These are phyloP conservation scores for Spergularia azorica DNA, from an alignment of 179 eudicot species.

Conservation along the genomic window DNA sequence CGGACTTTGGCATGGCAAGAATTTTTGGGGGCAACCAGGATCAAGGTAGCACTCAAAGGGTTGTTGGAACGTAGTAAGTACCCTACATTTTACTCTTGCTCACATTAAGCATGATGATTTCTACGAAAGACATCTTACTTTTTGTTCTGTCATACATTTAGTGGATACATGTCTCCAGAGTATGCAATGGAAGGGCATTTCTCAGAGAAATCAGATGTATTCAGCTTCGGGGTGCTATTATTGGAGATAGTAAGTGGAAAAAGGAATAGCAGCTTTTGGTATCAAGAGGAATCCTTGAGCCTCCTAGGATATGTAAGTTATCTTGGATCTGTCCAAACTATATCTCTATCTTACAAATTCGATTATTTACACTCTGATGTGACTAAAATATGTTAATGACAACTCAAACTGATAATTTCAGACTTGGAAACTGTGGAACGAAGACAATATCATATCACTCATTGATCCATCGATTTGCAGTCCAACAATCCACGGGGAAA, in stretches of 20 bases:
- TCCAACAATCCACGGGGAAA: slow-evolving; percentile 18
- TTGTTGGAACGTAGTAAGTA: slow-evolving; percentile 63
- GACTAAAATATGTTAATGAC: not conserved
- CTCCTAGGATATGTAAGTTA: slow-evolving; percentile 37
- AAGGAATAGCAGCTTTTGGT: slow-evolving; percentile 29
- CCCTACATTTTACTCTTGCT: slow-evolving; percentile 4
- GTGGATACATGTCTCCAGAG: slow-evolving; percentile 28
- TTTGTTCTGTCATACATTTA: not conserved
- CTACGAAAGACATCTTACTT: too few species aligned
- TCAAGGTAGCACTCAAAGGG: slow-evolving; percentile 44
- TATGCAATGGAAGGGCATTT: slow-evolving; percentile 39
- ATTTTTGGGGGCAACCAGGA: slow-evolving; percentile 47
- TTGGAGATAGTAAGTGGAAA: slow-evolving; percentile 35
- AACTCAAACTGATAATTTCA: slow-evolving; percentile 11
- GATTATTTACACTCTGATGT: not conserved
- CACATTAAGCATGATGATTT: not conserved
- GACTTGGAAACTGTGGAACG: slow-evolving; percentile 60
- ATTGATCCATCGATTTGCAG: slow-evolving; percentile 29
- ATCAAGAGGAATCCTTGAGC: slow-evolving; percentile 26
- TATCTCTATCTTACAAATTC: not conserved
- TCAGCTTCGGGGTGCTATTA: slow-evolving; percentile 35
- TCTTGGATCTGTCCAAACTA: not conserved
- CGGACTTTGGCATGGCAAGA: slow-evolving; percentile 69
- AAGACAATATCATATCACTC: slow-evolving; percentile 17
- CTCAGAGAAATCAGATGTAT: slow-evolving; percentile 34